phyloP scores from a whole-genome alignment of 169 alveolate species.

The Eimeria necatrix region DNA sequence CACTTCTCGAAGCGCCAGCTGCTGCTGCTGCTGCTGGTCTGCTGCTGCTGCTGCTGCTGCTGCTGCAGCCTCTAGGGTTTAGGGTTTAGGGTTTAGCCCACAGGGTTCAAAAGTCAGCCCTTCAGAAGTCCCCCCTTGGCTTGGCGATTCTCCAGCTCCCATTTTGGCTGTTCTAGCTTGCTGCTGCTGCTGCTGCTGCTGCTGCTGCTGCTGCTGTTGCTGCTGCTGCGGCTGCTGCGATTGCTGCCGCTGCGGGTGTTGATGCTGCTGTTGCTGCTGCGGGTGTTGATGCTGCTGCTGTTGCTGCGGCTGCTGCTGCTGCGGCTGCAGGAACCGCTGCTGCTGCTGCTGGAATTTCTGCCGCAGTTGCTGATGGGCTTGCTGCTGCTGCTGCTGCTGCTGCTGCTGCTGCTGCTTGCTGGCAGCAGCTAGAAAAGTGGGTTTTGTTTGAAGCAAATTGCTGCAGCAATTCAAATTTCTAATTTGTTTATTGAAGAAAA shows the following conservation, averaged over 20 bases:
- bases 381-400: neutral
- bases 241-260: neutral
- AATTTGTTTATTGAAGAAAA: too few species aligned
- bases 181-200: conserved; percentile 15
- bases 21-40: too few species aligned
- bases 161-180: neutral
- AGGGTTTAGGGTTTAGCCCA: neutral
- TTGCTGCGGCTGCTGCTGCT: neutral
- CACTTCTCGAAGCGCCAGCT: too few species aligned
- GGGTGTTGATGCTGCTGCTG: neutral
- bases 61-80: too few species aligned
- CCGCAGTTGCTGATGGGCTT: neutral
- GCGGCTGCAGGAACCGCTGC: neutral
- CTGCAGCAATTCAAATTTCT: too few species aligned
- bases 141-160: neutral
- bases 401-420: neutral
- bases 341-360: neutral
- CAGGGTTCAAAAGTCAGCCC: neutral
- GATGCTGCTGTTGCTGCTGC: neutral
- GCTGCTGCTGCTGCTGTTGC: neutral
- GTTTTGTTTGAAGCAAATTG: too few species aligned
- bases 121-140: neutral
- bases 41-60: too few species aligned
- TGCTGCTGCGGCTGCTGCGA: neutral
- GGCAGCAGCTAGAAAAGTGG: too few species aligned